Evolutionary conservation across 495 filamentous ascomycete species (phyloP).

Genomic region (Sporormia fimetaria): DNA sequence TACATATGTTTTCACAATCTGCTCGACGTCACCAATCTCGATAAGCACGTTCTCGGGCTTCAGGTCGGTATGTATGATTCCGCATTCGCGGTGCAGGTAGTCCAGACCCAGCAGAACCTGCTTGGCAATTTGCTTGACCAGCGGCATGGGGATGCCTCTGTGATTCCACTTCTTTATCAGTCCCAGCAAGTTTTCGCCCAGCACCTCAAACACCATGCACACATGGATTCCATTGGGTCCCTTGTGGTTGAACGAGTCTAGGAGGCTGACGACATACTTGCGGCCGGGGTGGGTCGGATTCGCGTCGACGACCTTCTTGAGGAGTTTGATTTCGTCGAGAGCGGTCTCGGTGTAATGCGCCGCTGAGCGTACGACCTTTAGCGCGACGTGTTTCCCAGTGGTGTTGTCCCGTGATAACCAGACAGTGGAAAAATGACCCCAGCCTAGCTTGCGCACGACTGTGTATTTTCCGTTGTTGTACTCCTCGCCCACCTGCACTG

Average conservation of each 20-base stretch:
- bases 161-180: slow-evolving; percentile 99
- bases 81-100: slow-evolving; percentile 94
- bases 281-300: slow-evolving; percentile 77
- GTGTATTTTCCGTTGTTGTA: slow-evolving; percentile 98
- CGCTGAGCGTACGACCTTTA: slow-evolving; percentile 94
- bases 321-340: slow-evolving; percentile 95
- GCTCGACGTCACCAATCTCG: slow-evolving; percentile 96
- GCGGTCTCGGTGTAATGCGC: slow-evolving; percentile 98
- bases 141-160: slow-evolving; percentile 84
- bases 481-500: slow-evolving; percentile 81
- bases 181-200: slow-evolving; percentile 90
- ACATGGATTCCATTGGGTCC: slow-evolving; percentile 93
- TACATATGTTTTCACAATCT: slow-evolving; percentile 90
- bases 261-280: slow-evolving; percentile 84
- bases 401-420: slow-evolving; percentile 92
- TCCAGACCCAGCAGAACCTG: slow-evolving; percentile 92
- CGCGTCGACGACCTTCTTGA: slow-evolving; percentile 91
- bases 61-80: slow-evolving; percentile 96
- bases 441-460: slow-evolving; percentile 90
- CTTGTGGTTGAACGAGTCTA: slow-evolving; percentile 96
- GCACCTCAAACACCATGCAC: slow-evolving; percentile 98
- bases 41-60: slow-evolving; percentile 98
- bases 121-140: slow-evolving; percentile 98
- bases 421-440: slow-evolving; percentile 98
- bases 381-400: slow-evolving; percentile 84